Evolutionary conservation across 129 eudicot species (phyloP).

Genomic region (Heracleum sosnowskyi): DNA sequence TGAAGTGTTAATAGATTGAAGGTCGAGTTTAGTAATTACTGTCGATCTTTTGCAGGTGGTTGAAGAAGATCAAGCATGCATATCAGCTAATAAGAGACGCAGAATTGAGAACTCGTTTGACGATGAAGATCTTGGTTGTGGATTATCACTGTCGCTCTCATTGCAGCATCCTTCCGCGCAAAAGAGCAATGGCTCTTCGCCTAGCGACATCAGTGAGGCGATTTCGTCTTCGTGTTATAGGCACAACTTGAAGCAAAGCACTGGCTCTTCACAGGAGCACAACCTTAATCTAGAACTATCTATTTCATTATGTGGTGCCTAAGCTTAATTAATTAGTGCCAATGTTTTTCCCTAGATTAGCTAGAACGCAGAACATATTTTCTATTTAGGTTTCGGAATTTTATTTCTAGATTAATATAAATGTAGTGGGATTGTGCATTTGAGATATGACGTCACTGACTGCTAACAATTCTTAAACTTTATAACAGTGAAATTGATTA

Average conservation of each 20-base stretch:
- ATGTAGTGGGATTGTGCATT: neutral
- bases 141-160: conserved; percentile 48
- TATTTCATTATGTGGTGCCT: conserved; percentile 35
- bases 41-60: conserved; percentile 14
- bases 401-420: neutral
- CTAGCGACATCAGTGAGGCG: neutral
- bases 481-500: too few species aligned
- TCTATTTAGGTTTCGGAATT: neutral
- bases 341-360: neutral
- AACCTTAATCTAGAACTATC: conserved; percentile 56
- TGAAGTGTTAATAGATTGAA: neutral
- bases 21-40: neutral
- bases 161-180: conserved; percentile 36
- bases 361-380: neutral
- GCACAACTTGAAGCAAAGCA: conserved; percentile 19
- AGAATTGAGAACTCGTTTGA: conserved; percentile 29
- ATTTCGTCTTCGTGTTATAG: conserved; percentile 29
- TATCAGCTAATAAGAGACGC: conserved; percentile 17
- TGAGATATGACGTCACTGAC: neutral
- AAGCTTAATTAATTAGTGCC: neutral
- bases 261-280: conserved; percentile 18
- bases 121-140: conserved; percentile 16
- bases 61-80: conserved; percentile 11
- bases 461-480: neutral
- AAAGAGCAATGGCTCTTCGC: conserved; percentile 43